Conservation (phyloP, 1,284 basidiomycete species). For the Malassezia japonica region DNA sequence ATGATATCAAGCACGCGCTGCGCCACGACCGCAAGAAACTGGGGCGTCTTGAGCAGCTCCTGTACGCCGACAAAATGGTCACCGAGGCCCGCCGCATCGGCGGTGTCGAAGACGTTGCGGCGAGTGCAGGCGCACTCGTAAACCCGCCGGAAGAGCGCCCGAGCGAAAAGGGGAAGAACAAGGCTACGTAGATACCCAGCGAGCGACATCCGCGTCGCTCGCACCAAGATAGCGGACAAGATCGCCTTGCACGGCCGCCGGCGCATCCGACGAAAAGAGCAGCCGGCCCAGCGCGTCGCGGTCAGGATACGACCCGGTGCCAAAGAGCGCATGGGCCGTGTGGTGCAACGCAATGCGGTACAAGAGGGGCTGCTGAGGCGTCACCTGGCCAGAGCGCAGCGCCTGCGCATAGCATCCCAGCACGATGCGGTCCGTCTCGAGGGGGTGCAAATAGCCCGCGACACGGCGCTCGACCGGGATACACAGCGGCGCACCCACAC, state of each 20-base stretch:
- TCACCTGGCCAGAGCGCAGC: conserved; percentile 36
- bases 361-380: conserved; percentile 54
- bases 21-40: conserved; percentile 43
- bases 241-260: not conserved
- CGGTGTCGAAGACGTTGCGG: conserved; percentile 36
- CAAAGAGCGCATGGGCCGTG: conserved; percentile 49
- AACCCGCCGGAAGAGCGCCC: conserved; percentile 5
- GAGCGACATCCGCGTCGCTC: too few species aligned
- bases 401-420: conserved; percentile 53
- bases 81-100: conserved; percentile 37
- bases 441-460: conserved; percentile 61
- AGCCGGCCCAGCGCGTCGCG: not conserved
- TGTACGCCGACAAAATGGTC: conserved; percentile 45
- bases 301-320: not conserved
- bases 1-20: conserved; percentile 43
- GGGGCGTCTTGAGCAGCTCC: conserved; percentile 40
- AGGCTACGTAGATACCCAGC: conserved; percentile 4
- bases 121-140: conserved; percentile 28
- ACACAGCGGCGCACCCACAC: conserved; percentile 18
- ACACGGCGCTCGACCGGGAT: not conserved
- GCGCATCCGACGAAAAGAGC: not conserved
- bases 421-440: conserved; percentile 61
- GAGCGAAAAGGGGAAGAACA: not conserved
- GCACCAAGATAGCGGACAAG: not conserved
- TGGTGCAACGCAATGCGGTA: conserved; percentile 68